Conservation (phyloP, 1,139 yeast genomes). For the Pichia sp. region DNA sequence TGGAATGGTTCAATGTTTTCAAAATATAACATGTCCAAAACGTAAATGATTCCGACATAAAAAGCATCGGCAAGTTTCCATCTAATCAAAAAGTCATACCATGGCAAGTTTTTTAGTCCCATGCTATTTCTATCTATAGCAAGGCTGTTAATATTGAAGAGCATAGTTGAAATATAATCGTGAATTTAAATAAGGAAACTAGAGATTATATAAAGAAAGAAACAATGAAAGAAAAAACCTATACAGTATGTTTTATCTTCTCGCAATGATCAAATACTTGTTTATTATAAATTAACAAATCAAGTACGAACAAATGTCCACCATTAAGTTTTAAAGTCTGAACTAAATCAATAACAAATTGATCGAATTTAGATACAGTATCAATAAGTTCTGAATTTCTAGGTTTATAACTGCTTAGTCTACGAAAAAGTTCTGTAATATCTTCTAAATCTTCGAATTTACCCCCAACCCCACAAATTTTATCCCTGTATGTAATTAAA, state of each 20-base stretch:
- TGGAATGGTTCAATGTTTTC: slow-evolving; percentile 51
- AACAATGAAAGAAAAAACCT: background rate
- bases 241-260: slow-evolving; percentile 13
- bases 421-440: slow-evolving; percentile 16
- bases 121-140: slow-evolving; percentile 42
- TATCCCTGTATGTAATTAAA: slow-evolving; percentile 30
- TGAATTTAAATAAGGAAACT: background rate
- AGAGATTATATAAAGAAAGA: background rate
- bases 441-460: slow-evolving; percentile 18
- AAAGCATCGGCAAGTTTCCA: slow-evolving; percentile 61
- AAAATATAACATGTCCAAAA: slow-evolving; percentile 39
- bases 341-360: slow-evolving; percentile 35
- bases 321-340: slow-evolving; percentile 37
- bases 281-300: slow-evolving; percentile 34
- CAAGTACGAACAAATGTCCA: slow-evolving; percentile 40
- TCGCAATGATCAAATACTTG: slow-evolving; percentile 33
- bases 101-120: slow-evolving; percentile 37
- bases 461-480: slow-evolving; percentile 24
- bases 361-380: slow-evolving; percentile 26
- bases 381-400: background rate
- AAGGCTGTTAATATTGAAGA: slow-evolving; percentile 1
- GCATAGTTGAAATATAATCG: background rate
- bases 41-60: slow-evolving; percentile 36
- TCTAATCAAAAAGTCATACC: slow-evolving; percentile 33
- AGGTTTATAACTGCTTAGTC: slow-evolving; percentile 23